phyloP scores from a whole-genome alignment of 129 eudicot species.

The Scalesia atractyloides region DNA sequence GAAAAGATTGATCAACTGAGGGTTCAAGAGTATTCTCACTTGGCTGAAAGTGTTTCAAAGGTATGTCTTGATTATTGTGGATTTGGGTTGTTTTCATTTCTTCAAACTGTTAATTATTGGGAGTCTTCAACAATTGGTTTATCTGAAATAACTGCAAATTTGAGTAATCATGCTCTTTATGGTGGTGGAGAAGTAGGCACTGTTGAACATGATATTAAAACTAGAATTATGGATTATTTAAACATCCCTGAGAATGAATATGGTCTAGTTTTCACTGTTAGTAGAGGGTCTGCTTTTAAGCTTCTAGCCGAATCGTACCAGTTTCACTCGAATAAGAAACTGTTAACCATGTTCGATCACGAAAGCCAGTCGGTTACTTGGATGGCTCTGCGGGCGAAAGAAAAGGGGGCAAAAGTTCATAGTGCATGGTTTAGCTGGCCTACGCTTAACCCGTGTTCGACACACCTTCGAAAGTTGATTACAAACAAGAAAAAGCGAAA shows the following conservation, averaged over 20 bases:
- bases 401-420: constrained; percentile 62
- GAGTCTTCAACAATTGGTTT: constrained; percentile 53
- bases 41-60: constrained; percentile 48
- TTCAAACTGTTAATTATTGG: constrained; percentile 57
- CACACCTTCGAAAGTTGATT: constrained; percentile 52
- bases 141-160: constrained; percentile 52
- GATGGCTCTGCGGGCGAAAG: constrained; percentile 67
- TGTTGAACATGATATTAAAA: constrained; percentile 52
- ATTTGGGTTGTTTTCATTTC: constrained; percentile 59
- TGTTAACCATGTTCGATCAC: constrained; percentile 65
- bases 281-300: constrained; percentile 62
- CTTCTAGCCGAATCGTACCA: constrained; percentile 60
- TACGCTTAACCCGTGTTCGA: constrained; percentile 53
- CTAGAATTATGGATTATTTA: constrained; percentile 59
- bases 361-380: constrained; percentile 61
- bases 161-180: constrained; percentile 55
- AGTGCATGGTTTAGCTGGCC: constrained; percentile 67
- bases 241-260: constrained; percentile 64
- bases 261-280: constrained; percentile 56
- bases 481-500: constrained; percentile 50
- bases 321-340: constrained; percentile 47
- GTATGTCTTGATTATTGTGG: constrained; percentile 72
- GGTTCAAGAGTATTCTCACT: constrained; percentile 49
- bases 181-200: constrained; percentile 60
- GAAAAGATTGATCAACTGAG: constrained; percentile 56